Percentiles rank a stretch among this genome's conserved stretches.
Conservation (phyloP, 192 early-diverging fungal species). For the Coemansia furcata region DNA sequence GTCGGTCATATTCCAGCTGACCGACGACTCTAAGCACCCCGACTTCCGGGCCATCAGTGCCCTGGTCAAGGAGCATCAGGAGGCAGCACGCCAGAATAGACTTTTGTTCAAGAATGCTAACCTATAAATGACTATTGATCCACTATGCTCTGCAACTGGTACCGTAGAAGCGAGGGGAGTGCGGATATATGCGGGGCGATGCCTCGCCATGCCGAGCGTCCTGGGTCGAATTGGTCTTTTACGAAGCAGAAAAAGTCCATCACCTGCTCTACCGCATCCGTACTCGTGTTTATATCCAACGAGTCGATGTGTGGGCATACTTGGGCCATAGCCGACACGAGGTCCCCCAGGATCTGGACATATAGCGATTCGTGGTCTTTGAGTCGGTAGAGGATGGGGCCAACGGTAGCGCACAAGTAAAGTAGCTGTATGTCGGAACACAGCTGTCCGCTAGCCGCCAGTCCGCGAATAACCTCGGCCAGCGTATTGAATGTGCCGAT, state of each 20-base stretch:
- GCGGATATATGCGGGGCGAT: conserved; percentile 48
- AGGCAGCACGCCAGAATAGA: conserved; percentile 62
- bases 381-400: conserved; percentile 69
- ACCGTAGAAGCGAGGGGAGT: conserved; percentile 32
- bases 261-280: conserved; percentile 50
- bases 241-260: conserved; percentile 56
- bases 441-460: conserved; percentile 45
- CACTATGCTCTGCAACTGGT: conserved; percentile 47
- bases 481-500: conserved; percentile 59
- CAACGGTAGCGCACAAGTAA: conserved; percentile 68
- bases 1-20: conserved; percentile 71
- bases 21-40: conserved; percentile 58
- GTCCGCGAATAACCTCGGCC: conserved; percentile 30
- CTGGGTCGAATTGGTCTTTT: conserved; percentile 52
- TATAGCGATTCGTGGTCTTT: conserved; percentile 46
- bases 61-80: conserved; percentile 83
- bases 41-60: conserved; percentile 77
- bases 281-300: conserved; percentile 23
- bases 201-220: conserved; percentile 35
- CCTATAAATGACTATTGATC: conserved; percentile 24
- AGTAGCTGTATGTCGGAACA: conserved; percentile 69
- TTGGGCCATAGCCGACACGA: conserved; percentile 42
- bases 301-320: conserved; percentile 26
- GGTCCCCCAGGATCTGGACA: conserved; percentile 46
- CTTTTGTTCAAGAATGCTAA: conserved; percentile 51